Base-by-base conservation (phyloP, 225 moss, liverwort and hornwort species). In the Neckera pumila region DNA sequence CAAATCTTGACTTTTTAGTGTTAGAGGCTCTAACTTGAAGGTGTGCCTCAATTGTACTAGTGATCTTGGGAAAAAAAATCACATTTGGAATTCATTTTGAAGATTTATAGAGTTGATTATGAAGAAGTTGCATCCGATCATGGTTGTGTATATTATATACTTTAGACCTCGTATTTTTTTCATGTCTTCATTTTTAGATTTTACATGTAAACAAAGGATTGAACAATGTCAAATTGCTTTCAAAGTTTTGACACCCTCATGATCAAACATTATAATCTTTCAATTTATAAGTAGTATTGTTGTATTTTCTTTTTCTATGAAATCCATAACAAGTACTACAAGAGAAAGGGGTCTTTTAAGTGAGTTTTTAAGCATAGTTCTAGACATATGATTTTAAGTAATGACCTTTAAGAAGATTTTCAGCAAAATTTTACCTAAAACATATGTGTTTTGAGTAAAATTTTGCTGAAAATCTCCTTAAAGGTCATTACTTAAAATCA, bases 201-300 rank as follows among this genome's bases (percentile, higher is more conserved):
- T 69, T 23, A 14, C 1, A 42, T 42, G 27, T 26, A 42, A 71
- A 40, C 15, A 43, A 5, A 43, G 0, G 43, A 27, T 43, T 72
- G 16, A 72, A 72, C 27, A 43, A 71, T 1, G 0, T 27, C 3
- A 43, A 43, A 15, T 42, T 1, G 5, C 15, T 27, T 42, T 71
- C 2, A 42, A 0, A 71, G 0, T 42, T 15, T 27, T 42, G 16
- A 14, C 25, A 26, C 6, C 3, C 2, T 26, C 15, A 14, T 42
- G 5, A 42, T 26, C 3, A 42, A 42, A 16, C 9, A 71, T 26
- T 26, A 71, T 42, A 27, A 42, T 26, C 5, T 27, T 70, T 71
- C 9, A 16, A 26, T 72, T 43, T 9, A 16, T 10, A 43, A 43
- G 5, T 71, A 5, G 9, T 10, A 72, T 27, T 17, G 9, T 72